Evolutionary conservation across 768 basidiomycete species (phyloP).

Genomic region (Boletus tylopilopsis): DNA sequence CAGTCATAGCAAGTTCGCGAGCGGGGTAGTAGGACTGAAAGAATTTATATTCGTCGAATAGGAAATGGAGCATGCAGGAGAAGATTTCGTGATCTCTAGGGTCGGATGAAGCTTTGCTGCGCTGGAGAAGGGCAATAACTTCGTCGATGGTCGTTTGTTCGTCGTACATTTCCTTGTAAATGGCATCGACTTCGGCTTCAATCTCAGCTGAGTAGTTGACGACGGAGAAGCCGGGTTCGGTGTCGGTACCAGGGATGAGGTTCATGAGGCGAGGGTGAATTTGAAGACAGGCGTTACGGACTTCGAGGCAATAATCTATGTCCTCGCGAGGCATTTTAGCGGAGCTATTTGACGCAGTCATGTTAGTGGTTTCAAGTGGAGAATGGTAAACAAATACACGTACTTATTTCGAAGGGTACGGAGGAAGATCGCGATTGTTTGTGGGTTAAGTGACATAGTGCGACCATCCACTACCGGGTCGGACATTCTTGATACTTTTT

Average conservation of each 20-base stretch:
- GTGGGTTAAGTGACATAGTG: conserved; percentile 84
- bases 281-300: conserved; percentile 89
- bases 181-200: conserved; percentile 88
- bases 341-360: conserved; percentile 43
- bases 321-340: conserved; percentile 73
- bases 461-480: conserved; percentile 75
- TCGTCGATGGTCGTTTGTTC: conserved; percentile 93
- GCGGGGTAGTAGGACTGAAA: conserved; percentile 95
- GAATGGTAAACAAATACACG: conserved; percentile 29
- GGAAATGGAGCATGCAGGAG: conserved; percentile 99
- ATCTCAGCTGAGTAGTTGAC: conserved; percentile 86
- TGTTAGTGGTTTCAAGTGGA: conserved; percentile 1
- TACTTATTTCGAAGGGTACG: conserved; percentile 83
- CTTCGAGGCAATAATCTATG: conserved; percentile 82
- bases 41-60: conserved; percentile 99
- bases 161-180: conserved; percentile 98
- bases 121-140: conserved; percentile 83
- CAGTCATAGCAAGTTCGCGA: conserved; percentile 93
- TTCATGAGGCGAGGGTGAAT: conserved; percentile 96
- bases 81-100: conserved; percentile 92
- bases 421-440: conserved; percentile 89
- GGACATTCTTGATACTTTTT: conserved; percentile 70
- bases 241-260: conserved; percentile 78
- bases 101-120: conserved; percentile 78
- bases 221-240: conserved; percentile 88